These are phyloP conservation scores for Hyaloscypha hepaticicola DNA, from an alignment of 495 filamentous ascomycete genomes.

Conservation along the genomic window DNA sequence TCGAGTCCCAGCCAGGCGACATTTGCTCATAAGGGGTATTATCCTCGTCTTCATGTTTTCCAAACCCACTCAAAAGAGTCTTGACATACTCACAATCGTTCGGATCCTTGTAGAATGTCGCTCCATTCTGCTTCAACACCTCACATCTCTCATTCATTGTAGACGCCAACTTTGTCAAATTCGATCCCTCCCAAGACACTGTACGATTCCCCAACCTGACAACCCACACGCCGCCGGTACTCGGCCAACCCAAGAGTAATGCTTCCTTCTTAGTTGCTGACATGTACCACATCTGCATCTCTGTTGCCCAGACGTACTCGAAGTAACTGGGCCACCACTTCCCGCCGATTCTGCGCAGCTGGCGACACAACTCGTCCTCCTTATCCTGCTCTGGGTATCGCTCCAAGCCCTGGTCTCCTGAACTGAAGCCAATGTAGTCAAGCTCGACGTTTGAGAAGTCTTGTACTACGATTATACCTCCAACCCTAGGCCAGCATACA, in stretches of 20 bases:
- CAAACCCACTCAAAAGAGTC: constrained; percentile 10
- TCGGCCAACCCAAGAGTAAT: constrained; percentile 16
- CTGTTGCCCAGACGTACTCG: constrained; percentile 3
- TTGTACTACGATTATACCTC: constrained; percentile 16
- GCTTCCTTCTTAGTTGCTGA: constrained; percentile 8
- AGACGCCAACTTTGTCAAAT: constrained; percentile 5
- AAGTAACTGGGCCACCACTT: constrained; percentile 17
- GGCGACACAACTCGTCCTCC: constrained; percentile 23
- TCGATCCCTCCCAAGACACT: too few relatives aligned
- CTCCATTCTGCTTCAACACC: constrained; percentile 29
- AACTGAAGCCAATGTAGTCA: constrained; percentile 7
- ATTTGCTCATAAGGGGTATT: too few relatives aligned
- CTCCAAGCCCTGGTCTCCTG: background rate
- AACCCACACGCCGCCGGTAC: constrained; percentile 17
- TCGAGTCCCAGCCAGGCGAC: too few relatives aligned
- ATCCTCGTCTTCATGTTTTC: too few relatives aligned
- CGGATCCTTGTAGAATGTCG: constrained; percentile 30
- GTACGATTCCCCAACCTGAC: background rate
- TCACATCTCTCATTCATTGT: constrained; percentile 36
- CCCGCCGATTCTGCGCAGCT: constrained; percentile 14
- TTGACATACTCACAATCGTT: constrained; percentile 26
- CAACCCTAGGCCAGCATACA: constrained; percentile 27
- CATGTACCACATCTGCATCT: background rate
- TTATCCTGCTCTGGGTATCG: background rate
- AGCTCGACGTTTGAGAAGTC: constrained; percentile 10